Conservation (phyloP, 1,139 yeast genomes). For the Debaryomyces nepalensis region DNA sequence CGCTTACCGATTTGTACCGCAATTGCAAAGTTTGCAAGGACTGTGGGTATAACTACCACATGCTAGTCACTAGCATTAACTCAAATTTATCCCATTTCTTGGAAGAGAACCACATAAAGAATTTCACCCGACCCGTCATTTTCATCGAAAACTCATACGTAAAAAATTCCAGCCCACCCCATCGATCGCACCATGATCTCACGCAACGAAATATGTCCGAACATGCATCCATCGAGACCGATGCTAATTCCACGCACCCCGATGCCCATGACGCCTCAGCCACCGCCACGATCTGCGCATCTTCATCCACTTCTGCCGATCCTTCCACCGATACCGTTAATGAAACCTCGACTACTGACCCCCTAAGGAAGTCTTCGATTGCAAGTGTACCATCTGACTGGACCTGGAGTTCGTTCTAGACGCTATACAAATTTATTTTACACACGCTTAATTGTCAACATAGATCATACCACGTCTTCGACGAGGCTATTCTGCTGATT, state of each 20-base stretch:
- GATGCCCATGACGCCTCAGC: neutral
- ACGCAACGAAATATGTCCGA: neutral
- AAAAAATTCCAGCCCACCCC: slow-evolving; percentile 12
- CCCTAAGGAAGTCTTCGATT: slow-evolving; percentile 18
- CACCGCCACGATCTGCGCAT: neutral
- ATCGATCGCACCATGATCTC: neutral
- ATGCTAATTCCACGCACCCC: neutral
- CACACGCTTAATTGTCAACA: neutral
- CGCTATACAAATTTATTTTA: neutral
- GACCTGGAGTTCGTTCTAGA: slow-evolving; percentile 52
- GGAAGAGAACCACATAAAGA: slow-evolving; percentile 31
- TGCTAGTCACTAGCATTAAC: slow-evolving; percentile 8
- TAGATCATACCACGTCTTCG: neutral
- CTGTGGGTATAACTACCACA: slow-evolving; percentile 39
- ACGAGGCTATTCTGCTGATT: too few relatives aligned
- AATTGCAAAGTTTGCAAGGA: slow-evolving; percentile 43
- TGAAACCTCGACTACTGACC: neutral
- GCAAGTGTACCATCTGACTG: slow-evolving; percentile 43
- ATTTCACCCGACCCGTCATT: slow-evolving; percentile 31
- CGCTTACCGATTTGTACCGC: slow-evolving; percentile 26
- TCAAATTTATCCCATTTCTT: slow-evolving; percentile 24
- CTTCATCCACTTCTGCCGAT: neutral
- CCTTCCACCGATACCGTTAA: neutral
- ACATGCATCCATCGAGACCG: neutral
- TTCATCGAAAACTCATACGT: slow-evolving; percentile 47